phyloP scores from a whole-genome alignment of 2,329 filamentous ascomycete species.

The Nothophoma quercina region DNA sequence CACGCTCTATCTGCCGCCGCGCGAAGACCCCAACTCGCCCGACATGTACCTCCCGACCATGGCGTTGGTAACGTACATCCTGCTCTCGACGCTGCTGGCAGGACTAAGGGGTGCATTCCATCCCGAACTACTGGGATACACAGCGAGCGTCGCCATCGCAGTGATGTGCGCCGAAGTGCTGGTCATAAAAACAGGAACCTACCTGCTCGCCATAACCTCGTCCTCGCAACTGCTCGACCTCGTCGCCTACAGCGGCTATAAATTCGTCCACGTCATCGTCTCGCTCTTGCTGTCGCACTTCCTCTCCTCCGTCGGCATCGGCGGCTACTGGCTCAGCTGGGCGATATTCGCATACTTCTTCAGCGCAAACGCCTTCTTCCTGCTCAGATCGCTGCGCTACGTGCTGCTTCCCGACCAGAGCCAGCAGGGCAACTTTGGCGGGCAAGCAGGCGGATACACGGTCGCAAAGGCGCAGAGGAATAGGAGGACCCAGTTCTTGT shows the following conservation, averaged over 20 bases:
- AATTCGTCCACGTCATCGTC: constrained; percentile 95
- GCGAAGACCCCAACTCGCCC: constrained; percentile 95
- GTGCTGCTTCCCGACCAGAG: constrained; percentile 79
- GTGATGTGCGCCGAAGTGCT: constrained; percentile 88
- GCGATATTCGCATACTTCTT: constrained; percentile 89
- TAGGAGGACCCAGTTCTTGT: constrained; percentile 45
- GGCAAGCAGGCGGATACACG: constrained; percentile 65
- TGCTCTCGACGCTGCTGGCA: constrained; percentile 88
- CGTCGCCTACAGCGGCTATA: constrained; percentile 96
- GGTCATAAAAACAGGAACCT: constrained; percentile 90
- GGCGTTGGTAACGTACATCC: constrained; percentile 96
- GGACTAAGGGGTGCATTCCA: constrained; percentile 91
- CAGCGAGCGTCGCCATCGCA: constrained; percentile 81
- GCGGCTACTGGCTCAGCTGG: constrained; percentile 90
- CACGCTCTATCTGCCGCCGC: constrained; percentile 76
- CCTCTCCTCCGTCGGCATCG: constrained; percentile 71
- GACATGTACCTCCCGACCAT: constrained; percentile 99
- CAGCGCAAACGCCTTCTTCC: constrained; percentile 93
- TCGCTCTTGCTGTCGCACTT: constrained; percentile 80
- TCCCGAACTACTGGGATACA: constrained; percentile 89
- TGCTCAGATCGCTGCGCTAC: constrained; percentile 95
- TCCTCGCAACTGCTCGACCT: constrained; percentile 92
- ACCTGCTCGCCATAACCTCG: constrained; percentile 91
- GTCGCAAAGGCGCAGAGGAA: constrained; percentile 77
- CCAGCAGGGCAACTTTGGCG: constrained; percentile 27